A percentile compares a stretch with the other conserved stretches of the same genome.
Evolutionary conservation across 2,329 filamentous ascomycete species (phyloP).

Genomic region (Fusarium caatingaense): DNA sequence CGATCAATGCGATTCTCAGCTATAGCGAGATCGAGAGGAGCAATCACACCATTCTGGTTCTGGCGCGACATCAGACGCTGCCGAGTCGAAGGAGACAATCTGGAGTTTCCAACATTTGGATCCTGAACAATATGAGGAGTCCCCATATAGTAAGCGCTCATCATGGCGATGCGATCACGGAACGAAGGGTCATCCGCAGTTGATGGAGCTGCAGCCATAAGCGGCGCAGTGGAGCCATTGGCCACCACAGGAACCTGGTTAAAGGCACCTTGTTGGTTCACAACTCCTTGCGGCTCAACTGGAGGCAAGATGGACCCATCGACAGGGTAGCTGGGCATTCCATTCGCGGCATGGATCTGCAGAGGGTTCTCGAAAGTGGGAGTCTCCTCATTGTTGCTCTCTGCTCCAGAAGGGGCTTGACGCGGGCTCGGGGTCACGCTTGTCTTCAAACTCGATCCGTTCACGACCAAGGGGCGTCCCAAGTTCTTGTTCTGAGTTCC

Average conservation of each 20-base stretch:
- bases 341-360: conserved; percentile 41
- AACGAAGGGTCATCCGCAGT: conserved; percentile 55
- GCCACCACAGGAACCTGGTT: conserved; percentile 51
- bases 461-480: conserved; percentile 64
- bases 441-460: conserved; percentile 58
- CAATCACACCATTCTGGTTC: conserved; percentile 62
- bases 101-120: conserved; percentile 44
- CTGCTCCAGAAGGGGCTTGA: conserved; percentile 29
- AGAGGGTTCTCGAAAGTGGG: conserved; percentile 46
- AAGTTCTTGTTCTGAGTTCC: conserved; percentile 50
- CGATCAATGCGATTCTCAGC: conserved; percentile 56
- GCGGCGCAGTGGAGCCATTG: conserved; percentile 50
- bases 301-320: conserved; percentile 26
- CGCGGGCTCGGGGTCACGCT: conserved; percentile 46
- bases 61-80: conserved; percentile 56
- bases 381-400: conserved; percentile 40
- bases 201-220: conserved; percentile 34
- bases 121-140: conserved; percentile 49
- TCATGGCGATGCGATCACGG: conserved; percentile 56
- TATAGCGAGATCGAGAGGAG: conserved; percentile 67
- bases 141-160: conserved; percentile 50
- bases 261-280: conserved; percentile 31
- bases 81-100: conserved; percentile 50
- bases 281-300: conserved; percentile 21
- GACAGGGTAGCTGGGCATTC: conserved; percentile 18